These are phyloP conservation scores for Backusella parvicylindrica DNA, from an alignment of 192 early-diverging fungal genomes.

Conservation along the genomic window DNA sequence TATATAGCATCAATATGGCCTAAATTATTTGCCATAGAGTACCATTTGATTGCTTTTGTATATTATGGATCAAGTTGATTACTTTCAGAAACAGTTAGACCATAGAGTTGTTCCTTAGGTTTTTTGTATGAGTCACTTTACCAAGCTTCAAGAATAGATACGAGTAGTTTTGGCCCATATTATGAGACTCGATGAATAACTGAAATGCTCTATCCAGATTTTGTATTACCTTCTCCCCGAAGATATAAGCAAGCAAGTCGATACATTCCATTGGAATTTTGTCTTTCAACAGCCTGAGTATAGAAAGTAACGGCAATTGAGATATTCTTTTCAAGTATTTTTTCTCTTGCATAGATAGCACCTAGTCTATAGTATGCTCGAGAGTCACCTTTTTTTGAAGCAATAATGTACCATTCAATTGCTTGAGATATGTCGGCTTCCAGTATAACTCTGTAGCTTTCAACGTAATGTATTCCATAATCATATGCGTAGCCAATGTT, in stretches of 20 bases:
- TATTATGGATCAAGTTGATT: no score
- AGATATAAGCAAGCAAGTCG: no score
- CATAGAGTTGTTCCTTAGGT: no score
- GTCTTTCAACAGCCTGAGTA: neutral
- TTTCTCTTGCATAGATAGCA: neutral
- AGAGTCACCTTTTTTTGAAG: neutral
- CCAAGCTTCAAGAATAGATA: neutral
- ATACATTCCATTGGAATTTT: neutral
- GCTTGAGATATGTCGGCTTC: neutral
- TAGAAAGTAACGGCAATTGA: neutral
- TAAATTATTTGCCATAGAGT: no score
- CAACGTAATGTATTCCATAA: no score
- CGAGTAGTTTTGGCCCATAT: neutral
- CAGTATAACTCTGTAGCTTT: neutral
- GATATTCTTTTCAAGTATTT: neutral
- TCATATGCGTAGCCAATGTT: no score
- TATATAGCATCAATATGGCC: no score
- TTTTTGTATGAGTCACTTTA: neutral
- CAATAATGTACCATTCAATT: neutral
- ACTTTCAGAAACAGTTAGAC: no score
- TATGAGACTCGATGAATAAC: neutral
- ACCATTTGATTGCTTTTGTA: no score
- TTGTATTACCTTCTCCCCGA: no score
- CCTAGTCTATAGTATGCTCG: neutral
- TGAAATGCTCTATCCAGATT: neutral